Percentiles rank a stretch among this genome's conserved stretches.
Conservation (phyloP, 202 grass and related monocot species). For the Eragrostis tef region DNA sequence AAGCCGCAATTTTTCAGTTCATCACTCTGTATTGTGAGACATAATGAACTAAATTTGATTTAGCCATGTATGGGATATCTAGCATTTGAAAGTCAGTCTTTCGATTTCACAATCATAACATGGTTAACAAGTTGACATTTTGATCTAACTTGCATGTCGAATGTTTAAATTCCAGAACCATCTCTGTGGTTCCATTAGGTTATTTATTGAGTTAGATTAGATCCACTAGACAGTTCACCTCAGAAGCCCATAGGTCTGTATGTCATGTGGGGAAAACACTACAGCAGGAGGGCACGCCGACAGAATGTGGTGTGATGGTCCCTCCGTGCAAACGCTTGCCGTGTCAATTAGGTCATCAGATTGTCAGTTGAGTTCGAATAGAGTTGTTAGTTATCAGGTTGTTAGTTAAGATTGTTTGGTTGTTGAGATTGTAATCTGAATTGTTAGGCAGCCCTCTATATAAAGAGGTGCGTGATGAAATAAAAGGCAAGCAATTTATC, state of each 20-base stretch:
- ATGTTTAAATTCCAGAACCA: background rate
- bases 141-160: background rate
- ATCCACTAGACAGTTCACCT: background rate
- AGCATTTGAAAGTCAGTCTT: background rate
- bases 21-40: background rate
- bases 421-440: too few relatives aligned
- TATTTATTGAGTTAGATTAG: background rate
- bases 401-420: too few relatives aligned
- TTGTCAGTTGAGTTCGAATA: too few relatives aligned
- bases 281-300: too few relatives aligned
- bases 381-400: too few relatives aligned
- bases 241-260: background rate
- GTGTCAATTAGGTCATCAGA: too few relatives aligned
- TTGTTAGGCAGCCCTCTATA: too few relatives aligned
- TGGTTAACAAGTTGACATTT: constrained; percentile 5
- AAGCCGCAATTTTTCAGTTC: background rate
- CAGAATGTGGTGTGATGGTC: too few relatives aligned
- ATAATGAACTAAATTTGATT: constrained; percentile 17
- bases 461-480: too few relatives aligned
- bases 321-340: too few relatives aligned
- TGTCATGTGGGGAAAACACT: too few relatives aligned
- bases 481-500: too few relatives aligned
- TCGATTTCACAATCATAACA: background rate
- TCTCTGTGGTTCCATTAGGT: background rate
- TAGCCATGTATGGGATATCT: background rate